These are phyloP conservation scores for Panicum miliaceum DNA, from an alignment of 176 grass and related monocot species.

Conservation along the genomic window DNA sequence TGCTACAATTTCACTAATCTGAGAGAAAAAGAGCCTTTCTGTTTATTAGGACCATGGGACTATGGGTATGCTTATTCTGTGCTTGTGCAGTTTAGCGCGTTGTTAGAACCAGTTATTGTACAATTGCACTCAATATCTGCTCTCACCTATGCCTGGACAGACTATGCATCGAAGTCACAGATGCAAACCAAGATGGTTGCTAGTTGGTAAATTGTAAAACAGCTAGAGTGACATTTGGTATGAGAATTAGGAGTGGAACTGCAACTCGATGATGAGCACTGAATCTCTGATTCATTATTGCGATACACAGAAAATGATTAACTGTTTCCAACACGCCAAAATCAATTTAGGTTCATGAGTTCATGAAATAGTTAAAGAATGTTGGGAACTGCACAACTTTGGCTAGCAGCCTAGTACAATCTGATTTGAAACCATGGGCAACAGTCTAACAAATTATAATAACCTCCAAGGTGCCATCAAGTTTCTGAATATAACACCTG, in stretches of 20 bases:
- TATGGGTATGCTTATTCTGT: neutral
- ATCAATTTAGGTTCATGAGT: slow-evolving; percentile 1
- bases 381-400: slow-evolving; percentile 20
- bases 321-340: neutral
- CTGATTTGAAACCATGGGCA: slow-evolving; percentile 8
- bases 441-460: neutral
- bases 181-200: neutral
- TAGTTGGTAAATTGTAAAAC: slow-evolving; percentile 1
- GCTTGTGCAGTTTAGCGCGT: neutral
- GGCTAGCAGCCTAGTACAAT: neutral
- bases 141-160: neutral
- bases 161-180: too few species aligned
- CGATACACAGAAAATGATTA: neutral
- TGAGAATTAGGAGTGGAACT: neutral
- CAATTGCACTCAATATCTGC: neutral
- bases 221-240: neutral
- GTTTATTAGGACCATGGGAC: neutral
- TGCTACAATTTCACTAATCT: neutral
- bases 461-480: neutral
- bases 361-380: slow-evolving; percentile 15
- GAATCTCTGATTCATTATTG: neutral
- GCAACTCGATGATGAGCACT: neutral
- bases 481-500: neutral
- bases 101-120: neutral
- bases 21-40: neutral